phyloP scores from a whole-genome alignment of 75 land plant species.

The Sequoia sempervirens region DNA sequence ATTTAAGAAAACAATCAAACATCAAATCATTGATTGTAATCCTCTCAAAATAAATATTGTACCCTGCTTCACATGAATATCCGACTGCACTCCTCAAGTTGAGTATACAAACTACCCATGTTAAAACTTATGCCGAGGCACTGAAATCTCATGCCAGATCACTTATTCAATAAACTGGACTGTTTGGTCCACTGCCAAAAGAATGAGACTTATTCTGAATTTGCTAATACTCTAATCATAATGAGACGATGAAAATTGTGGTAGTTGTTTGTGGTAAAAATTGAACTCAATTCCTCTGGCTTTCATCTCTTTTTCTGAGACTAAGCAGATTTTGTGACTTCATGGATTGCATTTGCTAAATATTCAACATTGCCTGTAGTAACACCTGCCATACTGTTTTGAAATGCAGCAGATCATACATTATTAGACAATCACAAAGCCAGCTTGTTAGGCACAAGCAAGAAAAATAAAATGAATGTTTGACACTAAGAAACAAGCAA shows the following conservation, averaged over 20 bases:
- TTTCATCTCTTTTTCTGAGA: background rate
- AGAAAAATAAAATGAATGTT: background rate
- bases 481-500: background rate
- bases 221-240: background rate
- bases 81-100: no score
- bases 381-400: constrained; percentile 86
- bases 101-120: no score
- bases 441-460: background rate
- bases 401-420: background rate
- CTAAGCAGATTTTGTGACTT: constrained; percentile 52
- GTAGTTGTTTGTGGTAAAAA: background rate
- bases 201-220: background rate
- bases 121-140: no score
- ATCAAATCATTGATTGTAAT: no score
- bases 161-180: background rate
- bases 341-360: constrained; percentile 82
- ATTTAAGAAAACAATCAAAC: no score
- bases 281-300: background rate
- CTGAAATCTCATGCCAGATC: no score
- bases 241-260: no score
- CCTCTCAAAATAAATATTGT: no score
- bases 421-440: background rate
- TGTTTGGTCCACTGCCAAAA: background rate
- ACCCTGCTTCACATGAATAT: no score
- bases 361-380: constrained; percentile 77